Base-by-base conservation (phyloP, 2,329 filamentous ascomycete genomes). In the Sclerotinia sclerotiorum region DNA sequence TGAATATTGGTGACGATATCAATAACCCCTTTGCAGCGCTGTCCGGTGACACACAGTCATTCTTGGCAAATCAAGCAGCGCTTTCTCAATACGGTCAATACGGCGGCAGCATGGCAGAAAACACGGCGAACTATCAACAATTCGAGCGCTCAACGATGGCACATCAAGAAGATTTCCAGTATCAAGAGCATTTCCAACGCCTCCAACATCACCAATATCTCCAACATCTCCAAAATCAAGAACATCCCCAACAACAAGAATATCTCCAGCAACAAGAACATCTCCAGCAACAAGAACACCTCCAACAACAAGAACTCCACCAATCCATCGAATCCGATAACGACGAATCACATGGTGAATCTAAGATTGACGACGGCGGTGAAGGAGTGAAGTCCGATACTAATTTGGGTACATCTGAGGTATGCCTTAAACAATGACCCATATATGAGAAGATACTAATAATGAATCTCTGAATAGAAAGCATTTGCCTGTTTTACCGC, bases 331-430 rank as follows among this genome's bases (percentile, higher is more conserved):
- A 51, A 62, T 51, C 51, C n/a, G 46, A 62, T 15, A 32, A 51
- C n/a, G n/a, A 62, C 5, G n/a, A 1, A 51, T 51, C 60, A 62
- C 60, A 62, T 51, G n/a, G 46, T 39, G 60, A 39, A 5, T 27
- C 5, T n/a, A 39, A 13, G 32, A 24, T 24, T 39, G 60, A 5
- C 29, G 29, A 42, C 29, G 46, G 48, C 46, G 60, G 60, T 39
- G 60, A 51, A 62, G 60, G 60, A 62, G 46, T 27, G 10, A 51
- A 46, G 46, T 62, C 60, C 60, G 60, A 62, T 27, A 21, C 54
- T 13, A 27, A 27, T 27, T 29, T 62, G n/a, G 60, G 32, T 29
- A 17, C n/a, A 1, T 39, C 32, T 51, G 60, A 21, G 60, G 60
- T 62, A 62, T 24, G 46, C 39, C 7, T 10, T 35, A 35, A 35